These are phyloP conservation scores for Fusarium mangiferae DNA, from an alignment of 2,329 filamentous ascomycete genomes.

Conservation along the genomic window DNA sequence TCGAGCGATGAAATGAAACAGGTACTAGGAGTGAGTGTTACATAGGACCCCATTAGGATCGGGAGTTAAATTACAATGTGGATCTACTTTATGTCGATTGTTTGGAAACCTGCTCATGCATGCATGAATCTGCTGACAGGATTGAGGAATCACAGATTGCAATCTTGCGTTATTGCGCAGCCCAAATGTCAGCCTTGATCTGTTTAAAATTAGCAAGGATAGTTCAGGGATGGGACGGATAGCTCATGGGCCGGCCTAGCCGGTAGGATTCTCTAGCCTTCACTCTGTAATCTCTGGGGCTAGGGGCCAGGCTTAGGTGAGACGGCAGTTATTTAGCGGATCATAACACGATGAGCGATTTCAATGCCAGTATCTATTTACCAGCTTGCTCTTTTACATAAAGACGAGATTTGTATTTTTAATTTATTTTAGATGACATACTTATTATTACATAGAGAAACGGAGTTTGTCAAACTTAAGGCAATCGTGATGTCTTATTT, in stretches of 20 bases:
- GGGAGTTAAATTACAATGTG: neutral
- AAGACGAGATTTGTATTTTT: neutral
- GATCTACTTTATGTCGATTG: neutral
- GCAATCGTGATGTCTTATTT: fast-evolving
- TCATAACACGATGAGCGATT: neutral
- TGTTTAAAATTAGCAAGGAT: neutral
- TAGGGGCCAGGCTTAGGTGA: neutral
- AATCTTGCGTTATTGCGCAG: neutral
- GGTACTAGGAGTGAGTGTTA: constrained; percentile 8
- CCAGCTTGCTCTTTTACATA: neutral
- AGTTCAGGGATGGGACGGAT: neutral
- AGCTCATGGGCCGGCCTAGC: neutral
- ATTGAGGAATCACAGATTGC: neutral
- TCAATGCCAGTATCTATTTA: neutral
- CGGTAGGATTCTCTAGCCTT: neutral
- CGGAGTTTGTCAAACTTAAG: fast-evolving
- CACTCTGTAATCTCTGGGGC: no score
- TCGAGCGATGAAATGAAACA: constrained; percentile 28
- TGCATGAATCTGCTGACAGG: neutral
- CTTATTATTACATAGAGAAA: neutral
- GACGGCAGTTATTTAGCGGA: neutral
- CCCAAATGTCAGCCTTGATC: neutral
- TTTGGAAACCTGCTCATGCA: neutral
- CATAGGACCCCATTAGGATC: neutral
- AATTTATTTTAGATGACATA: no score